Evolutionary conservation across 352 stramenopile genomes (phyloP).

Genomic region (Pythium phragmitis): DNA sequence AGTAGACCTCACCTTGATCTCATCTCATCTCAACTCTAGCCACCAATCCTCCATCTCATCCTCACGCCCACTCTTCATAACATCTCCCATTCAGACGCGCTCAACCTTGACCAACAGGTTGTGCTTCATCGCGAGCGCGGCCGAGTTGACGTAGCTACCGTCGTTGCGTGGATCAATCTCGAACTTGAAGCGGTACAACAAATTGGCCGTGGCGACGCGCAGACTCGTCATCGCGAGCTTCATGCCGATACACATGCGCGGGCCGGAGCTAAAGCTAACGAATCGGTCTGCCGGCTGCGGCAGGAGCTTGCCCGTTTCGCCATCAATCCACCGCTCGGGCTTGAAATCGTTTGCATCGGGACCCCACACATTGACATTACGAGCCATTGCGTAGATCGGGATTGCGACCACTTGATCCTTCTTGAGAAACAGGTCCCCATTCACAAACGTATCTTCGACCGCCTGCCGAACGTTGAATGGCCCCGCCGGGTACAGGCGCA

Average conservation of each 20-base stretch:
- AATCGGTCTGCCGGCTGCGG: constrained; percentile 27
- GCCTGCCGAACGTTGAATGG: constrained; percentile 52
- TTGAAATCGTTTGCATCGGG: constrained; percentile 54
- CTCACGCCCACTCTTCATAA: no score
- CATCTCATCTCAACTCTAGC: no score
- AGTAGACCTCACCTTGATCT: no score
- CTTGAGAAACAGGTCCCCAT: constrained; percentile 28
- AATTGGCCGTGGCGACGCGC: constrained; percentile 18
- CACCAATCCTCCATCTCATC: no score
- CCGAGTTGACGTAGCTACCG: constrained; percentile 12
- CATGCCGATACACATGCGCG: constrained; percentile 46
- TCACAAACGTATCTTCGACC: constrained; percentile 52
- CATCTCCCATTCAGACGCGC: not conserved
- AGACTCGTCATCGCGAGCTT: constrained; percentile 49
- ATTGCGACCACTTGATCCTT: constrained; percentile 30
- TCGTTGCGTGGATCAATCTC: constrained; percentile 14
- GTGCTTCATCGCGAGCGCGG: constrained; percentile 23
- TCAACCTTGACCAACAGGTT: constrained; percentile 2
- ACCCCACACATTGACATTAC: constrained; percentile 41
- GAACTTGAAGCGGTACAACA: constrained; percentile 18
- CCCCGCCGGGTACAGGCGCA: constrained; percentile 23
- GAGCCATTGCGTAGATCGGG: constrained; percentile 36
- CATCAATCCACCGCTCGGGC: constrained; percentile 69
- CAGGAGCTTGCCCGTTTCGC: constrained; percentile 29
- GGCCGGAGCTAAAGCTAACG: constrained; percentile 41